Evolutionary conservation across 768 basidiomycete species (phyloP).

Genomic region (Mycena venus): DNA sequence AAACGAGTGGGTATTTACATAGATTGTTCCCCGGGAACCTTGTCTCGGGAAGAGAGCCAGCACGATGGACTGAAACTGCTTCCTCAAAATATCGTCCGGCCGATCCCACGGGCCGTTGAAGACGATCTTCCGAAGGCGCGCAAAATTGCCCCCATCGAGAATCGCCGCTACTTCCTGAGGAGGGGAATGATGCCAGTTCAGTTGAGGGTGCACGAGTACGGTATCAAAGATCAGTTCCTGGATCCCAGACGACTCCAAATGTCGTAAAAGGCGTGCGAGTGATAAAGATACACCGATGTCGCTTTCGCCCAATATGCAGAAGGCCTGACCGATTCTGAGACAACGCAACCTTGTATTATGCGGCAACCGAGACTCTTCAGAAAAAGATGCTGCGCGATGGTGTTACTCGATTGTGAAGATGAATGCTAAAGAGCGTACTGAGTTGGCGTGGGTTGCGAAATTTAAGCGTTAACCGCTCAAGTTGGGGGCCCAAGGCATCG

Average conservation of each 20-base stretch:
- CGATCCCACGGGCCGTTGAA: slow-evolving; percentile 22
- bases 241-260: not conserved
- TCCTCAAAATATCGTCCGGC: not conserved
- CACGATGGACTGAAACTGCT: not conserved
- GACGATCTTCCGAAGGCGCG: not conserved
- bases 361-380: not conserved
- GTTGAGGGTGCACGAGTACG: not conserved
- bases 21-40: not conserved
- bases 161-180: slow-evolving; percentile 6
- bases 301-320: not conserved
- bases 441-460: not conserved
- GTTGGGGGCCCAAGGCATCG: not conserved
- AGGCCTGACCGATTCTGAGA: not conserved
- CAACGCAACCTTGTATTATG: not conserved
- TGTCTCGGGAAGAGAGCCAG: slow-evolving; percentile 1
- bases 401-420: not conserved
- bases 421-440: not conserved
- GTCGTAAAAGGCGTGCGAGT: not conserved
- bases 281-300: not conserved
- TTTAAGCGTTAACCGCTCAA: not conserved
- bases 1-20: not conserved
- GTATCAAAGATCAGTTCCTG: slow-evolving; percentile 7
- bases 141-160: not conserved
- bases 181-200: not conserved
- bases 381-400: not conserved